phyloP scores from a whole-genome alignment of 371 early-diverging fungal genomes.

The Mucor mucedo region DNA sequence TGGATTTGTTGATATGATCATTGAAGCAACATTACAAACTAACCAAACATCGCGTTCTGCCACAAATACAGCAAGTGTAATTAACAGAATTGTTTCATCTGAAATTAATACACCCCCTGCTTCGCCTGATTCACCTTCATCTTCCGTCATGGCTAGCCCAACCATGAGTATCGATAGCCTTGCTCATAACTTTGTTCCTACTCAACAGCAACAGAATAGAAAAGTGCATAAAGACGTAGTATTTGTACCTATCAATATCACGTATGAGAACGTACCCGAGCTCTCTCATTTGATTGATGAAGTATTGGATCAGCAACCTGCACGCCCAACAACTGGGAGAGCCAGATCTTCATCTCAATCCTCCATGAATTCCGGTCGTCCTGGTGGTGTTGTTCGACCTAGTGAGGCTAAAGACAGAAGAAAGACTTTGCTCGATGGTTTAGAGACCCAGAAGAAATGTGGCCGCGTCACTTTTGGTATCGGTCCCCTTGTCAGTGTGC shows the following conservation, averaged over 20 bases:
- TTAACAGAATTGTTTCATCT: conserved; percentile 25
- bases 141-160: conserved; percentile 19
- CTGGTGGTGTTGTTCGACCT: conserved; percentile 27
- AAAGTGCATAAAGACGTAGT: conserved; percentile 45
- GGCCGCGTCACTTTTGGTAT: conserved; percentile 49
- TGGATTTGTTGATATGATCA: conserved; percentile 53
- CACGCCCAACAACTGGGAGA: conserved; percentile 10
- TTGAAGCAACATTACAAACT: conserved; percentile 51
- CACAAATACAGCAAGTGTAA: conserved; percentile 8
- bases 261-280: conserved; percentile 54
- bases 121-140: conserved; percentile 39
- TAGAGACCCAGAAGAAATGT: conserved; percentile 30
- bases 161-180: conserved; percentile 45
- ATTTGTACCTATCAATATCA: conserved; percentile 55
- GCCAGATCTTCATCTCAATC: conserved; percentile 14
- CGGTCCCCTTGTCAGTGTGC: conserved; percentile 50
- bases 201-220: neutral
- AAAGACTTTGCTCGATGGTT: conserved; percentile 31
- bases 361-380: conserved; percentile 7
- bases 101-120: conserved; percentile 42
- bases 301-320: conserved; percentile 49
- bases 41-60: conserved; percentile 39
- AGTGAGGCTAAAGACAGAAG: conserved; percentile 54
- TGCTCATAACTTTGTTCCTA: conserved; percentile 8
- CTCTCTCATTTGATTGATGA: conserved; percentile 46